These are phyloP conservation scores for Pseudocercospora crystallina DNA, from an alignment of 2,329 filamentous ascomycete genomes.

Conservation along the genomic window DNA sequence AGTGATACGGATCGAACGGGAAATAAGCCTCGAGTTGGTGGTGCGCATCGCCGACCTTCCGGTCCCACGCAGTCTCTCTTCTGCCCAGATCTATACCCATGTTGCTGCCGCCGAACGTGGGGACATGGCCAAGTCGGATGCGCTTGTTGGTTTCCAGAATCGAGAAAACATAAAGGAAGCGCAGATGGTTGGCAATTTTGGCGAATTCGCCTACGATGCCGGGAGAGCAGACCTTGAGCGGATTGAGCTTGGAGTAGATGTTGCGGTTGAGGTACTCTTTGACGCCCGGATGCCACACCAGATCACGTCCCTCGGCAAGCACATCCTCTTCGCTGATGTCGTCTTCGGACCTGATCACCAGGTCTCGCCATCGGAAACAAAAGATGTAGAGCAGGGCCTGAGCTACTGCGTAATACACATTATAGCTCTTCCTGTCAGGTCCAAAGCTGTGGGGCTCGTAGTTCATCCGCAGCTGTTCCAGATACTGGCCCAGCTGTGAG, in stretches of 20 bases:
- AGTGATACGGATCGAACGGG: conserved; percentile 93
- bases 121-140: conserved; percentile 72
- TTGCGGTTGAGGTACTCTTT: conserved; percentile 73
- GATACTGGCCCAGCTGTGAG: conserved; percentile 71
- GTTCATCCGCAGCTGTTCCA: conserved; percentile 70
- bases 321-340: conserved; percentile 54
- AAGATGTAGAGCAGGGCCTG: conserved; percentile 93
- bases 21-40: conserved; percentile 93
- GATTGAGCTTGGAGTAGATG: conserved; percentile 87
- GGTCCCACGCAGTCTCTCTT: conserved; percentile 54
- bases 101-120: conserved; percentile 46
- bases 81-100: conserved; percentile 54
- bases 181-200: conserved; percentile 78
- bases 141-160: conserved; percentile 91
- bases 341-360: conserved; percentile 58
- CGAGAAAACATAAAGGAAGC: conserved; percentile 85
- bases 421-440: conserved; percentile 80
- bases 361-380: conserved; percentile 95
- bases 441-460: conserved; percentile 75
- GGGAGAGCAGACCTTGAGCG: conserved; percentile 89
- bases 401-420: conserved; percentile 81
- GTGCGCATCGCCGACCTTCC: conserved; percentile 68
- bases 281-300: conserved; percentile 73
- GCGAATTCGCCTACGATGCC: conserved; percentile 90
- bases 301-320: conserved; percentile 67